Evolutionary conservation across 345 rosid genomes (phyloP), one percentile per base, ranked within the genome.

Genomic region (Ailanthus altissimus): DNA sequence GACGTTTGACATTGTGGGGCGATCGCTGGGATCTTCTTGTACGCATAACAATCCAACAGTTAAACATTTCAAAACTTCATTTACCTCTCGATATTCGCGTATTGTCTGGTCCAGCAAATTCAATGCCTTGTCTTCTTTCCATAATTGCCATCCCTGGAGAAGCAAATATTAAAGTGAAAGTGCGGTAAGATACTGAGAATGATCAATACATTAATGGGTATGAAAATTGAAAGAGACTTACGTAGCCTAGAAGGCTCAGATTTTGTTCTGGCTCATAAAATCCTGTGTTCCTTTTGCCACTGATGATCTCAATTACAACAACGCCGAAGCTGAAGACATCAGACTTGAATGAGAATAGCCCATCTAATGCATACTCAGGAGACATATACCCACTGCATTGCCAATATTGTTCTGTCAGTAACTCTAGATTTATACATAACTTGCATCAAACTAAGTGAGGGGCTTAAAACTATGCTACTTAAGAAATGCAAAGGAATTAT

Each of bases 1-100:
- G 49, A 84, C 87, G 42, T 72, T 77, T 6, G 89, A 83, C 93
- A 88, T 90, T 49, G 84, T 45, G 38, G 94, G 94, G 25, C 92
- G 83, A 45, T 89, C 89, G 20, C 66, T 76, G 57, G 90, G 89
- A 70, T 82, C 82, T 74, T 92, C 90, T 77, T 90, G 92, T 25
- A 89, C 88, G 57, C 92, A 92, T 21, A 90, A 51, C 8, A 92
- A 84, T 54, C 90, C 94, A 4, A 90, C 74, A 1, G 73, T 86
- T 73, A 89, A 51, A 77, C 90, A 90, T 80, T 85, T 88, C 46
- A 75, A 40, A 5, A 76, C 79, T 28, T 86, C 85, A 8, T 73
- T 53, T 4, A 66, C 15, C 9, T 83, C n/a, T 49, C 71, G 84
- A 0, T 84, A 78, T 42, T 77, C 79, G 12, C 75, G 6, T 18